phyloP scores from a whole-genome alignment of 768 basidiomycete species.

The Melanogaster broomeanus region DNA sequence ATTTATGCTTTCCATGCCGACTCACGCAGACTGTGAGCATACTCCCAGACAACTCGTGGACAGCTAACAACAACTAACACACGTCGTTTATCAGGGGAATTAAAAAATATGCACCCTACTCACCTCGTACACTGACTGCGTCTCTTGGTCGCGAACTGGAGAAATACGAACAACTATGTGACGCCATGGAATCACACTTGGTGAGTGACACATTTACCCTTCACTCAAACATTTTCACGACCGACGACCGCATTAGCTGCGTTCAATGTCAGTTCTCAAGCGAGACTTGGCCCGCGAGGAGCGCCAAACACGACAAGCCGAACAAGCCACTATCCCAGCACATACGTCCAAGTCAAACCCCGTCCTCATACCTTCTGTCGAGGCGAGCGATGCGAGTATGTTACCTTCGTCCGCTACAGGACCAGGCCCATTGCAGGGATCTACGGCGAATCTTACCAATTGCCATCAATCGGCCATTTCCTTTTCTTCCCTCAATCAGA shows the following conservation, averaged over 20 bases:
- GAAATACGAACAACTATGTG: slow-evolving; percentile 79
- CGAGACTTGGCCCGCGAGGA: slow-evolving; percentile 69
- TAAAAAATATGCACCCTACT: slow-evolving; percentile 55
- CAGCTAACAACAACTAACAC: neutral
- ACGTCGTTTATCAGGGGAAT: slow-evolving; percentile 47
- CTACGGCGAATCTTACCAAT: slow-evolving; percentile 30
- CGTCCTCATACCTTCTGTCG: slow-evolving; percentile 23
- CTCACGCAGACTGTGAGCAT: slow-evolving; percentile 59
- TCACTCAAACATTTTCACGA: neutral
- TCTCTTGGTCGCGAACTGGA: slow-evolving; percentile 74
- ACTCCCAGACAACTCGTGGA: neutral
- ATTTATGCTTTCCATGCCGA: slow-evolving; percentile 72
- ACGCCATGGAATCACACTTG: slow-evolving; percentile 71
- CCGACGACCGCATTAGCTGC: slow-evolving; percentile 48
- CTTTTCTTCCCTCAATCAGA: slow-evolving; percentile 75
- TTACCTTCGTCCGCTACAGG: slow-evolving; percentile 31
- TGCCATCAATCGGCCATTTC: slow-evolving; percentile 79
- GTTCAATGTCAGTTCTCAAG: slow-evolving; percentile 70
- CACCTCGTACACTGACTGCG: slow-evolving; percentile 64
- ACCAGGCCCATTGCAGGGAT: slow-evolving; percentile 38
- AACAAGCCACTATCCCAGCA: slow-evolving; percentile 42
- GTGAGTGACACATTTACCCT: slow-evolving; percentile 39
- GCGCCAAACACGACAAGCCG: slow-evolving; percentile 47
- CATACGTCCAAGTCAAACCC: slow-evolving; percentile 25
- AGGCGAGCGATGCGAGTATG: slow-evolving; percentile 17